Evolutionary conservation across 306 rosid genomes (phyloP).

Genomic region (Dryas octopetala): DNA sequence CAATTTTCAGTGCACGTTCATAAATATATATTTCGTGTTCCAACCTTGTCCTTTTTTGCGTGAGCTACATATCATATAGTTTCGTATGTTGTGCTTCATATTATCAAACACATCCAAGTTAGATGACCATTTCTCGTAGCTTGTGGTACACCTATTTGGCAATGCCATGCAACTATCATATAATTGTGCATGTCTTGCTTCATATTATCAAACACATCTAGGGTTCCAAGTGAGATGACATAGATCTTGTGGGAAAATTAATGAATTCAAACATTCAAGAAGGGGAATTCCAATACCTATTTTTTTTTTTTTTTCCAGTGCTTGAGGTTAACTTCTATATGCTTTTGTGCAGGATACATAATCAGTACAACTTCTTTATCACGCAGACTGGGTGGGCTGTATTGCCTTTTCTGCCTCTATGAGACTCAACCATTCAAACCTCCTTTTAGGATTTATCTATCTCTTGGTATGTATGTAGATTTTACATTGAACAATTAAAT

Average conservation of each 20-base stretch:
- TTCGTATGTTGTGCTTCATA: not conserved
- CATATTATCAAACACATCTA: not conserved
- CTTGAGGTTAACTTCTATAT: slow-evolving; percentile 14
- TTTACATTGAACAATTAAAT: not conserved
- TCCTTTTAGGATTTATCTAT: slow-evolving; percentile 66
- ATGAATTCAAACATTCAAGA: not conserved
- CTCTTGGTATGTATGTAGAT: slow-evolving; percentile 53
- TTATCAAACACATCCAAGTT: not conserved
- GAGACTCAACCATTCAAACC: slow-evolving; percentile 90
- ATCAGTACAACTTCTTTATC: slow-evolving; percentile 50
- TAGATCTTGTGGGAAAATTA: not conserved
- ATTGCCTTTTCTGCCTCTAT: slow-evolving; percentile 76
- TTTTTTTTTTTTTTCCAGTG: slow-evolving; percentile 14
- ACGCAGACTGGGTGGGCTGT: slow-evolving; percentile 67
- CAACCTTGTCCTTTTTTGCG: not conserved
- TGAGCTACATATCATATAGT: not conserved
- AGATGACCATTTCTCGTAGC: not conserved
- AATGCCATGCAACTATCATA: not conserved
- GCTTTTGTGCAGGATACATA: slow-evolving; percentile 59
- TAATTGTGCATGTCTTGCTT: not conserved
- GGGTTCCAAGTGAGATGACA: too few relatives aligned
- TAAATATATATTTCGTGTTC: not conserved
- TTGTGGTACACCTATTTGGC: not conserved
- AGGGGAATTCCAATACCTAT: not conserved
- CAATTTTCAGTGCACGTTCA: not conserved